Percentiles rank a stretch among this genome's conserved stretches.
phyloP scores from a whole-genome alignment of 2,329 filamentous ascomycete genomes.

The Penicillium corylophilum region DNA sequence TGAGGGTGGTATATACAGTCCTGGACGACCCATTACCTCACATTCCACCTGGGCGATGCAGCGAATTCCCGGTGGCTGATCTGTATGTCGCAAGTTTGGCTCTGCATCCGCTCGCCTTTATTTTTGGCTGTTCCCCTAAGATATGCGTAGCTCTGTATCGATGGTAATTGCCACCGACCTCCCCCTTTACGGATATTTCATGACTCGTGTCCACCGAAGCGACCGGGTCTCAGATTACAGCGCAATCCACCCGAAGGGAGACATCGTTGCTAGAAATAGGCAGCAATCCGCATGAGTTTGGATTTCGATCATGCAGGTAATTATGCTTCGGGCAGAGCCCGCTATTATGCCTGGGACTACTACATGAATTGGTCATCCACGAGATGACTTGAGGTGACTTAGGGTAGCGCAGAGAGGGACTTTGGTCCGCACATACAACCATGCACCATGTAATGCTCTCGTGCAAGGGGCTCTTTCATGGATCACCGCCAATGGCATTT shows the following conservation, averaged over 20 bases:
- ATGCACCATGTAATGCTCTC: not conserved
- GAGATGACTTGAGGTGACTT: not conserved
- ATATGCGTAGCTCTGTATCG: not conserved
- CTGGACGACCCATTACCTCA: not conserved
- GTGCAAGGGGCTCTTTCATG: conserved; percentile 2
- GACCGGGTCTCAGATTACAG: not conserved
- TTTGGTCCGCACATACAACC: not conserved
- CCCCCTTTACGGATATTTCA: not conserved
- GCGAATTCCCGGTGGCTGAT: conserved; percentile 1
- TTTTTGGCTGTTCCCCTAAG: not conserved
- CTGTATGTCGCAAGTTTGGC: not conserved
- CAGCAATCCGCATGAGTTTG: not conserved
- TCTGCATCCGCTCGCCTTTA: not conserved
- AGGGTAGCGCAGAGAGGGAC: not conserved
- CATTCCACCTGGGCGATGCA: conserved; percentile 6
- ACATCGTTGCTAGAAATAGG: not conserved
- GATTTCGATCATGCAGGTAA: not conserved
- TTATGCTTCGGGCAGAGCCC: not conserved
- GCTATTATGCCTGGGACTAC: not conserved
- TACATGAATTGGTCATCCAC: not conserved
- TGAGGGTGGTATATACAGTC: not conserved
- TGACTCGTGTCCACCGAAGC: not conserved
- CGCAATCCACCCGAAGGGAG: not conserved
- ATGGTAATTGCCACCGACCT: not conserved
- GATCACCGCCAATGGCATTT: not conserved